phyloP scores from a whole-genome alignment of 2,329 filamentous ascomycete species.

The Penicillium sp. region DNA sequence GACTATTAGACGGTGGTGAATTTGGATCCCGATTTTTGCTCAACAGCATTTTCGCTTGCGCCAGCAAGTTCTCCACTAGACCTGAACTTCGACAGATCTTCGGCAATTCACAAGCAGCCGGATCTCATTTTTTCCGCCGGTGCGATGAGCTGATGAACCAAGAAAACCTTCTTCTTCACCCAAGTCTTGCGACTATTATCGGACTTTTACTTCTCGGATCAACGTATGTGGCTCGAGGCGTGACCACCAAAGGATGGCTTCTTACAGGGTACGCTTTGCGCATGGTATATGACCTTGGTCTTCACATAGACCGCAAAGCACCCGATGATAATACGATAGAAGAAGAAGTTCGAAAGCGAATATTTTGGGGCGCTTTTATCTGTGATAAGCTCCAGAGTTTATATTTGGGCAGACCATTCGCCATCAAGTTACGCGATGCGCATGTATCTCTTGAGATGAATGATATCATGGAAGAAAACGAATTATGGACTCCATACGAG shows the following conservation, averaged over 20 bases:
- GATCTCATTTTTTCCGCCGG: slow-evolving; percentile 43
- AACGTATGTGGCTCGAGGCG: slow-evolving; percentile 24
- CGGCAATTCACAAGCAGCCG: slow-evolving; percentile 39
- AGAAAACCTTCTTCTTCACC: slow-evolving; percentile 36
- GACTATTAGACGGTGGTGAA: slow-evolving; percentile 39
- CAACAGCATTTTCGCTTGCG: slow-evolving; percentile 49
- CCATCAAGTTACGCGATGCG: slow-evolving; percentile 31
- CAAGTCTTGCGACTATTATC: slow-evolving; percentile 44
- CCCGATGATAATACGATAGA: slow-evolving; percentile 22
- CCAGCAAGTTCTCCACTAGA: slow-evolving; percentile 45
- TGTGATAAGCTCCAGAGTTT: slow-evolving; percentile 59
- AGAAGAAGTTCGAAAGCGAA: slow-evolving; percentile 32
- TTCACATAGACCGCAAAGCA: slow-evolving; percentile 41
- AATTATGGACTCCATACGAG: slow-evolving; percentile 30
- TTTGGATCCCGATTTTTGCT: slow-evolving; percentile 45
- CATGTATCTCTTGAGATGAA: slow-evolving; percentile 35
- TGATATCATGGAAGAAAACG: slow-evolving; percentile 36
- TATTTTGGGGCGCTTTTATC: slow-evolving; percentile 40
- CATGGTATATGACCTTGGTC: slow-evolving; percentile 48
- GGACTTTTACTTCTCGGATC: slow-evolving; percentile 37
- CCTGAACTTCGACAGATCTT: slow-evolving; percentile 39
- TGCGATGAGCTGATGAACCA: slow-evolving; percentile 43
- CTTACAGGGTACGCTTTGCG: slow-evolving; percentile 47
- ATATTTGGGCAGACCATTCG: slow-evolving; percentile 58
- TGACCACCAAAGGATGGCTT: slow-evolving; percentile 42